Base-by-base conservation (phyloP, 169 alveolate genomes). In the Hepatocystis sp. region DNA sequence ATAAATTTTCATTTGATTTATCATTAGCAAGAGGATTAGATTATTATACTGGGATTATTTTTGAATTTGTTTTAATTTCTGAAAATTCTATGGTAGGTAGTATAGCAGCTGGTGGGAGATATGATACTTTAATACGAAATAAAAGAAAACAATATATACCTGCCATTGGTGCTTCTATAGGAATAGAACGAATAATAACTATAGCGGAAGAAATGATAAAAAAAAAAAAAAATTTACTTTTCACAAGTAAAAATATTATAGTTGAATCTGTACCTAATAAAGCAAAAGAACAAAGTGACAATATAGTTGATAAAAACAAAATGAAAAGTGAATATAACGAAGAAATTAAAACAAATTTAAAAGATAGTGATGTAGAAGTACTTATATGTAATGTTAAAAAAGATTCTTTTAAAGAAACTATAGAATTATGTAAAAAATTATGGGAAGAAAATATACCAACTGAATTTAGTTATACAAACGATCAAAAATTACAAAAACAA, bases 21-120 rank as follows among this genome's bases (percentile, higher is more conserved):
- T 92, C 98, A 7, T 90, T 98, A 19, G 99, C 99, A 3, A 91
- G 99, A 86, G 99, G 99, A 4, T 93, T 98, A 53, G 99, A 98
- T 89, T 98, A 98, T 93, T 98, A 98, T 88, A 98, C 99, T 10
- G 99, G 99, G 0, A 92, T 98, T 3, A 97, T 97, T 39, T 97
- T 95, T 56, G 99, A 98, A 81, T 99, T 98, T 8, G 98, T 97
- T 27, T 88, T 97, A 11, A 85, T 93, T 8, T 95, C 94, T 10
- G 92, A 90, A 19, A 67, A 88, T 15, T 92, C 91, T 32, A n/a
- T n/a, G n/a, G 95, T 97, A 23, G 99, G 99, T 1, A 96, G 99
- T 19, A 96, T 98, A 11, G 99, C 98, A n/a, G 99, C 98, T 5
- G 99, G 99, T 10, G 99, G 99, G 7, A 88, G 99, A 65, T 98